These are phyloP conservation scores for Tetratostichococcus sp. DNA, from an alignment of 139 green algal genomes.

Conservation along the genomic window DNA sequence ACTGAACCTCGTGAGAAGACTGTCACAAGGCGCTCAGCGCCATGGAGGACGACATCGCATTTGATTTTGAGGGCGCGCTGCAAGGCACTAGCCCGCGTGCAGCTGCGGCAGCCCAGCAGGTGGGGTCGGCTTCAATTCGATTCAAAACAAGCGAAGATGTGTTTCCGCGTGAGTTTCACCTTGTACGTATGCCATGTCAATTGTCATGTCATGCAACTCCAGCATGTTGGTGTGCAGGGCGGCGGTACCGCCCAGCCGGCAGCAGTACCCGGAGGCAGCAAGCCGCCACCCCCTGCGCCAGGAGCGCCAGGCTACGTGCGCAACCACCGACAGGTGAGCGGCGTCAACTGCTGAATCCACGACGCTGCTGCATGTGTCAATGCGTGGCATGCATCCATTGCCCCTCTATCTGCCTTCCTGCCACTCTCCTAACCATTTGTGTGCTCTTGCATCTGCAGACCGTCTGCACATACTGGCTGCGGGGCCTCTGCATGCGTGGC, in stretches of 20 bases:
- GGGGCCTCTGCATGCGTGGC: slow-evolving; percentile 95
- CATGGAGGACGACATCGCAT: slow-evolving; percentile 54
- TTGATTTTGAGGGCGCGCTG: slow-evolving; percentile 66
- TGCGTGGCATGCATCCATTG: too few relatives aligned
- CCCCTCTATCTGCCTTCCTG: too few relatives aligned
- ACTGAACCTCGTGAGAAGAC: too few relatives aligned
- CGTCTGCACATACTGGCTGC: slow-evolving; percentile 96
- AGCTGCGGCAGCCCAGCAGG: slow-evolving; percentile 13
- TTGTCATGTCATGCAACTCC: neutral
- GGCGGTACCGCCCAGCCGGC: neutral
- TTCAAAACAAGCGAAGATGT: too few relatives aligned
- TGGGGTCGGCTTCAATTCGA: too few relatives aligned
- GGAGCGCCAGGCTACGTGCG: slow-evolving; percentile 51
- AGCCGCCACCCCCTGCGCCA: slow-evolving; percentile 31
- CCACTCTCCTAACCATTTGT: too few relatives aligned
- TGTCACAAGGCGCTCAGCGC: too few relatives aligned
- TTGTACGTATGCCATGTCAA: neutral
- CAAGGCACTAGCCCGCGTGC: neutral
- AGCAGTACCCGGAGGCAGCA: neutral
- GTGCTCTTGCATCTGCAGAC: slow-evolving; percentile 84
- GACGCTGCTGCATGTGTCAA: neutral
- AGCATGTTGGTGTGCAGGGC: neutral
- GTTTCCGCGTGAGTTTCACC: too few relatives aligned
- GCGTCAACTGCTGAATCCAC: neutral
- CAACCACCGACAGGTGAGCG: slow-evolving; percentile 58